These are phyloP conservation scores for Pseudogymnoascus pannorum DNA, from an alignment of 2,329 filamentous ascomycete species.

Conservation along the genomic window DNA sequence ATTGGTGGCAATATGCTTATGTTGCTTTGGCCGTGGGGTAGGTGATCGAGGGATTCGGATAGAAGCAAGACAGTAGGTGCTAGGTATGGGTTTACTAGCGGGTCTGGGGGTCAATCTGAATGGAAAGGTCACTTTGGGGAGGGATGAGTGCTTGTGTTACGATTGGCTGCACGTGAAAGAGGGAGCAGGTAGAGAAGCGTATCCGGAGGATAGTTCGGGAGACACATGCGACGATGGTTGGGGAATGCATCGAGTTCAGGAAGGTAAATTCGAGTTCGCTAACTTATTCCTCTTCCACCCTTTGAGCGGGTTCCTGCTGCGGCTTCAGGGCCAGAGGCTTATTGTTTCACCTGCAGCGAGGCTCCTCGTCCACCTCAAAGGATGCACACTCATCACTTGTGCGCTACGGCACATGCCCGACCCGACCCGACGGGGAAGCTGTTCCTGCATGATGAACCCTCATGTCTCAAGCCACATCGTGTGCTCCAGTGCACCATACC, in stretches of 20 bases:
- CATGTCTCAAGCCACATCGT: background rate
- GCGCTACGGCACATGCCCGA: background rate
- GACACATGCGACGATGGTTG: background rate
- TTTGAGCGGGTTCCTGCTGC: background rate
- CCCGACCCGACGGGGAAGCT: background rate
- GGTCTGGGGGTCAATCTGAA: background rate
- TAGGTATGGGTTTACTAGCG: background rate
- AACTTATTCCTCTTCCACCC: background rate
- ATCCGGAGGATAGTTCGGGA: background rate
- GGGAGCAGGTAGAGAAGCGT: background rate
- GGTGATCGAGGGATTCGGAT: background rate
- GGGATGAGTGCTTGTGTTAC: background rate
- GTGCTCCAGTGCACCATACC: background rate
- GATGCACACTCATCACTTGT: background rate
- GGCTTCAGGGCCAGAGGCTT: background rate
- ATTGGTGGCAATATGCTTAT: background rate
- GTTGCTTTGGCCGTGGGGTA: background rate
- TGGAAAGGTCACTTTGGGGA: background rate
- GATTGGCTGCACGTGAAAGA: background rate
- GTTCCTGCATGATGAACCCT: background rate
- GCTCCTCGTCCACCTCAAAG: background rate
- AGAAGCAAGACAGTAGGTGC: background rate
- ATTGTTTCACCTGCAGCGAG: background rate
- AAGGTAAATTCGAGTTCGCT: background rate
- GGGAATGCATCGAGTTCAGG: background rate